phyloP scores from a whole-genome alignment of 495 filamentous ascomycete species.

The Penicillium pulvis region DNA sequence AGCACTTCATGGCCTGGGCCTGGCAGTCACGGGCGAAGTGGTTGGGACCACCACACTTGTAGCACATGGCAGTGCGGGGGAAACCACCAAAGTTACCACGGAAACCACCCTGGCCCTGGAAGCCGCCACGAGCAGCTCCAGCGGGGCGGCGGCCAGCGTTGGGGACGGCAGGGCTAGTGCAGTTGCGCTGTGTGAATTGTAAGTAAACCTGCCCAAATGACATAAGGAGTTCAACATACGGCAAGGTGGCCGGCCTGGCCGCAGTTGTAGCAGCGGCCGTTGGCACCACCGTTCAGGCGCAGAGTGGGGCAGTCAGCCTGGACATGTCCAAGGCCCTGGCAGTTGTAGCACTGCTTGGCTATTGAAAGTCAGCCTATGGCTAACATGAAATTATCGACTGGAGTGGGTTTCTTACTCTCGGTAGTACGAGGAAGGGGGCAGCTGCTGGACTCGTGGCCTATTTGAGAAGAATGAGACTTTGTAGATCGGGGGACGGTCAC shows the following conservation, averaged over 20 bases:
- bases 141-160: slow-evolving; percentile 58
- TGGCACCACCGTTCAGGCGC: slow-evolving; percentile 69
- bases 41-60: slow-evolving; percentile 99
- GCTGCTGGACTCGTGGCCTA: slow-evolving; percentile 96
- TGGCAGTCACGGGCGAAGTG: slow-evolving; percentile 99
- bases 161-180: slow-evolving; percentile 67
- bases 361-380: slow-evolving; percentile 29
- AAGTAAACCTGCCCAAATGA: background rate
- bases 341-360: slow-evolving; percentile 99
- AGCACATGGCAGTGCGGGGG: slow-evolving; percentile 89
- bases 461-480: slow-evolving; percentile 36
- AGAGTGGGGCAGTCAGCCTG: slow-evolving; percentile 99
- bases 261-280: slow-evolving; percentile 94
- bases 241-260: slow-evolving; percentile 89
- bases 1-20: slow-evolving; percentile 99
- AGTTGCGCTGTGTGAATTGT: slow-evolving; percentile 64
- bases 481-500: slow-evolving; percentile 19
- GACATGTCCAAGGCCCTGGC: slow-evolving; percentile 96
- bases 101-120: slow-evolving; percentile 27
- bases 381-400: slow-evolving; percentile 2
- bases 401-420: slow-evolving; percentile 63
- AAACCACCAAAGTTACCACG: slow-evolving; percentile 72
- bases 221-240: slow-evolving; percentile 42
- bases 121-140: slow-evolving; percentile 42
- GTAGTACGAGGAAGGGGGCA: slow-evolving; percentile 96